Conservation (phyloP, 163 green algal genomes). For the Volvox carteri region DNA sequence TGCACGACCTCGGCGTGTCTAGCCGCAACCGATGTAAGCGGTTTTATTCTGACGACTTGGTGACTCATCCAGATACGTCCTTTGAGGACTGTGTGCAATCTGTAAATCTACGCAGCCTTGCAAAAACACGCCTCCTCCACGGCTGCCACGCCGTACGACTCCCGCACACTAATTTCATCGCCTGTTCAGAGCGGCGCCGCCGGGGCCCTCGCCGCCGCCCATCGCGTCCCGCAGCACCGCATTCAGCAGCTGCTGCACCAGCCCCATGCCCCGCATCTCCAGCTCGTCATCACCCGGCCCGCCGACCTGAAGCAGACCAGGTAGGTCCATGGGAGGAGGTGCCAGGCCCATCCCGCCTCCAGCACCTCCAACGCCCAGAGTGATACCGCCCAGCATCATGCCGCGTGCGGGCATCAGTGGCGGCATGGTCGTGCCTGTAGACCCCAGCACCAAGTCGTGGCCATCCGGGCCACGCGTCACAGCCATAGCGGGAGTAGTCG, state of each 20-base stretch:
- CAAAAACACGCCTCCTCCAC: no score
- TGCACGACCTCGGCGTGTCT: no score
- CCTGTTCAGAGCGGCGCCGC: not conserved
- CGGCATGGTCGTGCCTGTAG: slow-evolving; percentile 32
- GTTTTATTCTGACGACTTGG: no score
- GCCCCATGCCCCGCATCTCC: slow-evolving; percentile 39
- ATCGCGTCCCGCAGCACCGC: slow-evolving; percentile 43
- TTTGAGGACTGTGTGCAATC: no score
- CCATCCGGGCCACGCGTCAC: slow-evolving; percentile 45
- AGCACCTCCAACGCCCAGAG: not conserved
- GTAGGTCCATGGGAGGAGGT: not conserved
- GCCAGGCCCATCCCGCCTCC: not conserved
- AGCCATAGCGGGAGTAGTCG: not conserved
- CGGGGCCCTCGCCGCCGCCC: slow-evolving; percentile 11
- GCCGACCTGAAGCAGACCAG: not conserved
- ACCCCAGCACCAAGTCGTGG: slow-evolving; percentile 44
- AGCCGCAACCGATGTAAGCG: no score
- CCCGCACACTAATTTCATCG: not conserved
- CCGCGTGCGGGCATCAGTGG: slow-evolving; percentile 46
- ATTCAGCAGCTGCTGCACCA: slow-evolving; percentile 54
- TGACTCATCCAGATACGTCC: no score
- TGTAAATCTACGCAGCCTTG: no score
- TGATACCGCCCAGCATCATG: slow-evolving; percentile 13
- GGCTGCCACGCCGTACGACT: no score
- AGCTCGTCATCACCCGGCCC: slow-evolving; percentile 2